Evolutionary conservation across 495 filamentous ascomycete species (phyloP).

Genomic region (Collariella sp.): DNA sequence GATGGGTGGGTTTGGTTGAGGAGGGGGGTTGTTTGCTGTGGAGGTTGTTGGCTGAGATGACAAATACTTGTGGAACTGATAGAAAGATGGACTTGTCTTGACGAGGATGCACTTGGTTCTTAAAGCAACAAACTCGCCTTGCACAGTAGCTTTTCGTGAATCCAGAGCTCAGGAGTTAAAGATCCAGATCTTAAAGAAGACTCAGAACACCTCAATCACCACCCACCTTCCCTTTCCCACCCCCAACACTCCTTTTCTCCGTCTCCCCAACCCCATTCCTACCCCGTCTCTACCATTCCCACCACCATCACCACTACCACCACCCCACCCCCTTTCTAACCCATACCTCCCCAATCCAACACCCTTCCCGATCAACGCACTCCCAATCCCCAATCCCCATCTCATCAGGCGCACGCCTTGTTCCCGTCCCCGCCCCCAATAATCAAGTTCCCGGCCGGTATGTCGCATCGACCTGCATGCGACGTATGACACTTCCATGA

Average conservation of each 20-base stretch:
- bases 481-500: constrained; percentile 63
- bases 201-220: background rate
- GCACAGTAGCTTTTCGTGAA: too few relatives aligned
- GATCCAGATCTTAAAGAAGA: background rate
- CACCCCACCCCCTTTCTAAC: constrained; percentile 23
- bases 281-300: background rate
- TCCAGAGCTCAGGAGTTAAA: background rate
- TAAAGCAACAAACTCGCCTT: background rate
- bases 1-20: background rate
- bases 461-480: constrained; percentile 54
- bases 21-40: background rate
- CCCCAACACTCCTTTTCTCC: background rate
- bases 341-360: constrained; percentile 58
- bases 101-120: too few relatives aligned
- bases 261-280: background rate
- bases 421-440: constrained; percentile 73
- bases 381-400: constrained; percentile 69
- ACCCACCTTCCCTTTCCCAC: background rate
- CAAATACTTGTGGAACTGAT: background rate
- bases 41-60: background rate
- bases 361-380: constrained; percentile 51
- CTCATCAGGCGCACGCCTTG: constrained; percentile 45
- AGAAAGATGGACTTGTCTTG: too few relatives aligned
- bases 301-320: background rate
- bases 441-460: constrained; percentile 81